Percentiles rank a stretch among this genome's conserved stretches.
Conservation (phyloP, 768 basidiomycete species). For the Lactarius akahatsu region DNA sequence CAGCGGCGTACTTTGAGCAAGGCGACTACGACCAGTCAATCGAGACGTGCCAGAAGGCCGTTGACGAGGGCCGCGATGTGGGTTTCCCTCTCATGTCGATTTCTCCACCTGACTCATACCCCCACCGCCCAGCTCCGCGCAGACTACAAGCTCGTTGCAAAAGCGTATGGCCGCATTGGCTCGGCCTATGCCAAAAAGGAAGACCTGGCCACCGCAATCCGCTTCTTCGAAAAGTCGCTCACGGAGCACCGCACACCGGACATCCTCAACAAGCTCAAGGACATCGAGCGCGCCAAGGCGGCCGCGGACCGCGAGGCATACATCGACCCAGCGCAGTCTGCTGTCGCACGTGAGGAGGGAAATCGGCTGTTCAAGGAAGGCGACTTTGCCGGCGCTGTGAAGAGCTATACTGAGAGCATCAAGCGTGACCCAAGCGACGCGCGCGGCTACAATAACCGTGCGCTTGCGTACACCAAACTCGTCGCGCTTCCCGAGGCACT, state of each 20-base stretch:
- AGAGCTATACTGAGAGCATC: slow-evolving; percentile 92
- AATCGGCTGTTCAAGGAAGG: slow-evolving; percentile 90
- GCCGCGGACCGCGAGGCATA: slow-evolving; percentile 83
- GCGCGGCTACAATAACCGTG: slow-evolving; percentile 95
- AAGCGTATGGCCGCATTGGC: slow-evolving; percentile 89
- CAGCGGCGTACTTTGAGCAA: slow-evolving; percentile 92
- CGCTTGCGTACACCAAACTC: slow-evolving; percentile 96
- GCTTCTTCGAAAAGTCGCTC: slow-evolving; percentile 90
- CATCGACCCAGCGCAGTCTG: slow-evolving; percentile 81
- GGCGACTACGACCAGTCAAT: slow-evolving; percentile 90
- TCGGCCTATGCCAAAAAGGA: slow-evolving; percentile 79
- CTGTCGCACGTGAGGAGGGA: slow-evolving; percentile 85
- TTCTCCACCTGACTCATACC: slow-evolving; percentile 10
- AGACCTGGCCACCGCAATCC: slow-evolving; percentile 76
- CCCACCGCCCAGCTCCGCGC: slow-evolving; percentile 60
- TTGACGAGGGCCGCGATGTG: slow-evolving; percentile 87
- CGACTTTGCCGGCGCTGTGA: slow-evolving; percentile 89
- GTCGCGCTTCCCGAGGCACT: slow-evolving; percentile 91
- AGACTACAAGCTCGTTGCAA: slow-evolving; percentile 94
- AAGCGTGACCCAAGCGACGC: slow-evolving; percentile 91
- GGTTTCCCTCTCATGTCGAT: slow-evolving; percentile 27
- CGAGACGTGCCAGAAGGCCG: slow-evolving; percentile 92
- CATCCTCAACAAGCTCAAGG: slow-evolving; percentile 86
- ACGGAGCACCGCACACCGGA: slow-evolving; percentile 96
- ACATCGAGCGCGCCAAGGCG: slow-evolving; percentile 70